Percentiles rank a stretch among this genome's conserved stretches.
These are phyloP conservation scores for Neurospora sp. DNA, from an alignment of 495 filamentous ascomycete genomes.

Conservation along the genomic window DNA sequence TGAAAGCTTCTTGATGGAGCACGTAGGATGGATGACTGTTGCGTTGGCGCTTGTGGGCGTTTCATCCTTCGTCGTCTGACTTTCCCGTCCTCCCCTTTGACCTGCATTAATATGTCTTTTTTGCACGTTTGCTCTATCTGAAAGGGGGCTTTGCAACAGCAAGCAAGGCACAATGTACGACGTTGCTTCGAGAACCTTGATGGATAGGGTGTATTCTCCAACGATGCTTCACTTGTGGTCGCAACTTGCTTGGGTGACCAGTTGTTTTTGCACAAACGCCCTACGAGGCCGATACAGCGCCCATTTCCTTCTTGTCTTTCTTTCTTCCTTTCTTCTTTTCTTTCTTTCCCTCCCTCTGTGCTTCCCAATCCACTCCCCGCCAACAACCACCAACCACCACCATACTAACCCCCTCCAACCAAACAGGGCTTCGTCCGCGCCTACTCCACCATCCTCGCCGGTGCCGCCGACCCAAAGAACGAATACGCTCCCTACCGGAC, in stretches of 20 bases:
- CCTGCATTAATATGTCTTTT: background rate
- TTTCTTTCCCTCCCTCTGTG: no score
- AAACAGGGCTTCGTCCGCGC: slow-evolving; percentile 41
- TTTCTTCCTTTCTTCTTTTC: background rate
- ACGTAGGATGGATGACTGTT: background rate
- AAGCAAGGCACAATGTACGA: background rate
- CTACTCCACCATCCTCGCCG: slow-evolving; percentile 40
- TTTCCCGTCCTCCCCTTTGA: background rate
- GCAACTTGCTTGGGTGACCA: no score
- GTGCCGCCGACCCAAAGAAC: slow-evolving; percentile 24
- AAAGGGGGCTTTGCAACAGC: background rate
- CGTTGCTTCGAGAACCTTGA: background rate
- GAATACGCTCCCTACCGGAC: slow-evolving; percentile 30
- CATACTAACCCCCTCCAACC: no score
- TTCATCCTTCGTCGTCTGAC: background rate
- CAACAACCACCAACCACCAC: no score
- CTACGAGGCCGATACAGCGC: background rate
- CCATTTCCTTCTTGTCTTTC: background rate
- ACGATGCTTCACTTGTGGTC: background rate
- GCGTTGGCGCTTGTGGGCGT: background rate
- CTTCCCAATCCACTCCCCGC: no score
- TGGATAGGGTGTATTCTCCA: background rate
- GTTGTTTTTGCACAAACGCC: background rate
- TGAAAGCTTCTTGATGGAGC: background rate
- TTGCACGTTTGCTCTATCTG: background rate